Conservation (phyloP, 2,329 filamentous ascomycete species). For the Basipetospora chlamydospora region DNA sequence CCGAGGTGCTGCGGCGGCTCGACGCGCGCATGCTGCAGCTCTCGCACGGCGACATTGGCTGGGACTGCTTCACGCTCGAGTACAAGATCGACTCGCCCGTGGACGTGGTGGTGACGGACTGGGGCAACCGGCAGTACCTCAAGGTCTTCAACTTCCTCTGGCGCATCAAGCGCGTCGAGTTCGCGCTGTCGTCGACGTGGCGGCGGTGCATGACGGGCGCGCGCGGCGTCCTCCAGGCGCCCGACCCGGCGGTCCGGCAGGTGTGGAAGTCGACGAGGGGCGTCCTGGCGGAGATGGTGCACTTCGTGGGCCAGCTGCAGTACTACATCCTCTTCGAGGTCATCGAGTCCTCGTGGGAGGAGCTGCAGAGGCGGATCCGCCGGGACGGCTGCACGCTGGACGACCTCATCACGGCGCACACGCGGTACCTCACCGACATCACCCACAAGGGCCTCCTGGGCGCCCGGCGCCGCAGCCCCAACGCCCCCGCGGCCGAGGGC, state of each 20-base stretch:
- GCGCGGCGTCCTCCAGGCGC: conserved; percentile 71
- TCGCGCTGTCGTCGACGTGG: conserved; percentile 82
- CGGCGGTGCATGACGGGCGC: conserved; percentile 90
- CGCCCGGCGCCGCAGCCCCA: conserved; percentile 37
- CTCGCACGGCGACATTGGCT: conserved; percentile 91
- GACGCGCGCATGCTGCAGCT: conserved; percentile 98
- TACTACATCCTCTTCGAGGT: conserved; percentile 99
- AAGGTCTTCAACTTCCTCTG: conserved; percentile 99
- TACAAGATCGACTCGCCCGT: conserved; percentile 96
- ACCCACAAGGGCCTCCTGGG: conserved; percentile 92
- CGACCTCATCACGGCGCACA: conserved; percentile 85
- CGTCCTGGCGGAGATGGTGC: conserved; percentile 91
- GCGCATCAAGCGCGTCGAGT: conserved; percentile 96
- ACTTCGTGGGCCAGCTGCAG: conserved; percentile 92
- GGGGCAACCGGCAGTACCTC: conserved; percentile 89
- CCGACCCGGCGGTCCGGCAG: conserved; percentile 51
- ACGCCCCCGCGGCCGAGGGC: conserved; percentile 12
- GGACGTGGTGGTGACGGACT: conserved; percentile 92
- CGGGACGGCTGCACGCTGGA: conserved; percentile 85
- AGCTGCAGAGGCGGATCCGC: conserved; percentile 67
- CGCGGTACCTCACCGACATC: conserved; percentile 79
- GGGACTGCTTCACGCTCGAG: conserved; percentile 97
- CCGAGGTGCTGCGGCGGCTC: conserved; percentile 78
- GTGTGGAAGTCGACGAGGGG: conserved; percentile 89
- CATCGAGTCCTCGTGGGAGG: conserved; percentile 90